These are phyloP conservation scores for Rhodotorula glutinis DNA, from an alignment of 1,284 basidiomycete genomes.

Conservation along the genomic window DNA sequence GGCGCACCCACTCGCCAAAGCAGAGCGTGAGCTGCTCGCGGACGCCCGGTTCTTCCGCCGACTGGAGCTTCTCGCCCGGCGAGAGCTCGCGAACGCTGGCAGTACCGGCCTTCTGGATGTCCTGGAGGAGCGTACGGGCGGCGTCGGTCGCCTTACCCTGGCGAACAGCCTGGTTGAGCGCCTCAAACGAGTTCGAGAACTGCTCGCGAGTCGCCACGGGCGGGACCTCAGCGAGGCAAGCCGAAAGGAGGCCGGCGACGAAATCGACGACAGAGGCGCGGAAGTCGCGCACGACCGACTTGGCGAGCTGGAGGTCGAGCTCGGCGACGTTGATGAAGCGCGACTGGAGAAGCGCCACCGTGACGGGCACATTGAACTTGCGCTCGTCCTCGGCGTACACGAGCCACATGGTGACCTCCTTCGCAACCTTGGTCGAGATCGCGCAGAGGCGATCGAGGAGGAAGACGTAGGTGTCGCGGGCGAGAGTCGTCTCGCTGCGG, in stretches of 20 bases:
- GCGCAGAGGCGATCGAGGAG: constrained; percentile 86
- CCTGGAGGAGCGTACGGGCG: constrained; percentile 45
- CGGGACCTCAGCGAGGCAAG: constrained; percentile 74
- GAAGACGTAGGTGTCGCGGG: constrained; percentile 84
- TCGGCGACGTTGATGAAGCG: constrained; percentile 74
- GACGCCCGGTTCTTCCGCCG: constrained; percentile 28
- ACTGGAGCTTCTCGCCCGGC: constrained; percentile 17
- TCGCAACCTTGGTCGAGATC: constrained; percentile 84
- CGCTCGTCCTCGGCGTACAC: constrained; percentile 97
- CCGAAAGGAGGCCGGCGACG: constrained; percentile 76
- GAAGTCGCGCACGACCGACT: constrained; percentile 71
- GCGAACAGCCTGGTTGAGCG: constrained; percentile 69
- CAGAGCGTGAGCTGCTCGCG: constrained; percentile 58
- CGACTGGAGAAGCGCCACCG: constrained; percentile 78
- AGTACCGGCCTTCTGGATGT: constrained; percentile 32
- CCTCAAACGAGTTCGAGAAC: constrained; percentile 76
- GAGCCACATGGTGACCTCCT: constrained; percentile 96
- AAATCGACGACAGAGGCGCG: constrained; percentile 77
- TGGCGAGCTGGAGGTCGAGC: constrained; percentile 87
- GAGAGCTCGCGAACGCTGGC: constrained; percentile 22
- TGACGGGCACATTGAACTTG: constrained; percentile 94
- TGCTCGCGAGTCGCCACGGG: constrained; percentile 72
- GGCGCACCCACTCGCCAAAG: constrained; percentile 81
- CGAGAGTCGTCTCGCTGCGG: constrained; percentile 75
- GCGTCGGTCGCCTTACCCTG: constrained; percentile 74